phyloP scores from a whole-genome alignment of 306 rosid genomes.

The Prosopis cineraria region DNA sequence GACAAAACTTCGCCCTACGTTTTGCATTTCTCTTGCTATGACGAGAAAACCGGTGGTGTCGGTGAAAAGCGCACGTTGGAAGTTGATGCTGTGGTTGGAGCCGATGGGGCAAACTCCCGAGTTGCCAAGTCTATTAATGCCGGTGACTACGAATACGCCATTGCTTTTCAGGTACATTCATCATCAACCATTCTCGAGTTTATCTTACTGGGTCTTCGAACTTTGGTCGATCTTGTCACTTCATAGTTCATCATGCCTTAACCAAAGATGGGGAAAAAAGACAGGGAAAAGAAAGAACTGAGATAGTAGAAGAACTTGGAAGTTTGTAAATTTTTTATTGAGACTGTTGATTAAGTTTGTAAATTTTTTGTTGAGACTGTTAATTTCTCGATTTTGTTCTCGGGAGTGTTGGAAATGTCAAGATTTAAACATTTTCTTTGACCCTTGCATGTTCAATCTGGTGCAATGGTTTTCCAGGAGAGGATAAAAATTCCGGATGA shows the following conservation, averaged over 20 bases:
- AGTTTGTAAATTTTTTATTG: not conserved
- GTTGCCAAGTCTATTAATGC: conserved; percentile 91
- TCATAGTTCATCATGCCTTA: not conserved
- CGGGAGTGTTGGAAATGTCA: not conserved
- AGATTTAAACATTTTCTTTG: conserved; percentile 19
- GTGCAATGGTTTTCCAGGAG: conserved; percentile 57
- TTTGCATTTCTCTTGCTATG: conserved; percentile 72
- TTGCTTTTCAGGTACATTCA: conserved; percentile 84
- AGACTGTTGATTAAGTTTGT: too few species aligned
- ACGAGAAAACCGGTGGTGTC: conserved; percentile 63
- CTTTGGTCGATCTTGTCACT: not conserved
- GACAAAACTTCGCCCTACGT: conserved; percentile 66
- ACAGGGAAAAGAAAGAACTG: not conserved
- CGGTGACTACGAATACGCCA: conserved; percentile 95
- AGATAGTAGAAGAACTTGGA: not conserved
- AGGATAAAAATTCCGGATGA: conserved; percentile 89
- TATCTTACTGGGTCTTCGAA: not conserved
- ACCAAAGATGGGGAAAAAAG: too few species aligned
- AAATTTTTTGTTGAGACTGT: not conserved
- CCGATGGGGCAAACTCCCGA: conserved; percentile 95
- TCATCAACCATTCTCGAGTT: not conserved
- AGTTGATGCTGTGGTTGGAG: conserved; percentile 96
- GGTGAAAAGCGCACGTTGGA: conserved; percentile 79
- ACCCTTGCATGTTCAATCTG: not conserved
- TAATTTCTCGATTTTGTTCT: not conserved